Evolutionary conservation across 805 yeast species (phyloP).

Genomic region (Hanseniaspora thailandica): DNA sequence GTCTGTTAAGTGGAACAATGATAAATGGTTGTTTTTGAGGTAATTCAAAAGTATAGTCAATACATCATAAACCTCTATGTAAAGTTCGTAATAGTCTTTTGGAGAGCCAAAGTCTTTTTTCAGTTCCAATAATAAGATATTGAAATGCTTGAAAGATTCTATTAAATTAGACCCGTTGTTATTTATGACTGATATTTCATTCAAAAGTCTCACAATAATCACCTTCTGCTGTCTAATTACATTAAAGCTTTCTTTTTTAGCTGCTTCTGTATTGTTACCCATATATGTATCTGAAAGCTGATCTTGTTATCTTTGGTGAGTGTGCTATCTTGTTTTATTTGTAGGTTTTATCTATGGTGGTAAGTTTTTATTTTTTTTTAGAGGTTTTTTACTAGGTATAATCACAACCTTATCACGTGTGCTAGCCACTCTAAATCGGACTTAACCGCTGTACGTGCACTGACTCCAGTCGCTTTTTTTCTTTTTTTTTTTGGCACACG

Average conservation of each 20-base stretch:
- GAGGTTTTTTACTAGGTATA: neutral
- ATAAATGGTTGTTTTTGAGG: constrained; percentile 54
- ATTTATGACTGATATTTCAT: constrained; percentile 11
- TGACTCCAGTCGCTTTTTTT: too few species aligned
- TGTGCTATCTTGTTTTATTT: neutral
- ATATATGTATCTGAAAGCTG: neutral
- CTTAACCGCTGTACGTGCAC: too few species aligned
- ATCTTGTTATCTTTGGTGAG: neutral
- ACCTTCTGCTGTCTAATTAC: constrained; percentile 10
- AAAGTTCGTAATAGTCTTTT: constrained; percentile 85
- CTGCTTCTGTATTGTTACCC: neutral
- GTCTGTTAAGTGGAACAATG: constrained; percentile 65
- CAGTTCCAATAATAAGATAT: constrained; percentile 5
- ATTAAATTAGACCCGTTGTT: constrained; percentile 11
- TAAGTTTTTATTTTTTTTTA: neutral
- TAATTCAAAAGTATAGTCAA: constrained; percentile 55
- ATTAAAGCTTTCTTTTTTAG: neutral
- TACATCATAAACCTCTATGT: constrained; percentile 73
- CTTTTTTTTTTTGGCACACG: neutral
- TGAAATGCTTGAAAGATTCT: constrained; percentile 11
- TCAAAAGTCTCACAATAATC: constrained; percentile 7
- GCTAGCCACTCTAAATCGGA: too few species aligned
- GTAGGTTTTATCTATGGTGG: neutral
- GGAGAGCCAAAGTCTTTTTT: constrained; percentile 47
- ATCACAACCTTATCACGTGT: neutral